Percentiles rank a stretch among this genome's conserved stretches.
These are phyloP conservation scores for Phytophthora sp. DNA, from an alignment of 352 stramenopile genomes.

Conservation along the genomic window DNA sequence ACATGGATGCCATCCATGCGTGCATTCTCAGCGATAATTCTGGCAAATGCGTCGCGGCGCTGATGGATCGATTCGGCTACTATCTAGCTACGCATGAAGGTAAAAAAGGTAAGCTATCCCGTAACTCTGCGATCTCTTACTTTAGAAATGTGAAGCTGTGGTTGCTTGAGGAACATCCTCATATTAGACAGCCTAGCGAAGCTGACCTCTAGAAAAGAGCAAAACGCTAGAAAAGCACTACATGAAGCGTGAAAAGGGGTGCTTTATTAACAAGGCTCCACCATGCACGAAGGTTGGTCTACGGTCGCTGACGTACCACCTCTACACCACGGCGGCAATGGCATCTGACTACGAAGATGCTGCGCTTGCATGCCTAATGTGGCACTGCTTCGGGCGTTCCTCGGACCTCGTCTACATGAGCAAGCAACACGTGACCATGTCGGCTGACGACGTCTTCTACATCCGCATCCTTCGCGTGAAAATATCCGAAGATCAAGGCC, in stretches of 20 bases:
- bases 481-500: too few species aligned
- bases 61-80: too few species aligned
- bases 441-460: not conserved
- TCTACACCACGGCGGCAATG: not conserved
- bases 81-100: not conserved
- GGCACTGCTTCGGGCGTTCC: not conserved
- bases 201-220: not conserved
- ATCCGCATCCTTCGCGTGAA: too few species aligned
- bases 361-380: not conserved
- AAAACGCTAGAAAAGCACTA: not conserved
- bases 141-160: too few species aligned
- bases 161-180: not conserved
- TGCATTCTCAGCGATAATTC: not conserved
- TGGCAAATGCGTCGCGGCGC: not conserved
- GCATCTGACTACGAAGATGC: not conserved
- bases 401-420: not conserved
- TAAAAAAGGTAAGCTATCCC: not conserved
- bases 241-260: not conserved
- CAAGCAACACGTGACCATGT: not conserved
- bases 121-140: not conserved
- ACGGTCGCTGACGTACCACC: not conserved
- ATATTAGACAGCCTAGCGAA: slow-evolving; percentile 1
- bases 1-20: not conserved
- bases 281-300: not conserved
- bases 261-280: too few species aligned